Evolutionary conservation across 805 yeast genomes (phyloP).

Genomic region (Kluyveromyces aestuarii): DNA sequence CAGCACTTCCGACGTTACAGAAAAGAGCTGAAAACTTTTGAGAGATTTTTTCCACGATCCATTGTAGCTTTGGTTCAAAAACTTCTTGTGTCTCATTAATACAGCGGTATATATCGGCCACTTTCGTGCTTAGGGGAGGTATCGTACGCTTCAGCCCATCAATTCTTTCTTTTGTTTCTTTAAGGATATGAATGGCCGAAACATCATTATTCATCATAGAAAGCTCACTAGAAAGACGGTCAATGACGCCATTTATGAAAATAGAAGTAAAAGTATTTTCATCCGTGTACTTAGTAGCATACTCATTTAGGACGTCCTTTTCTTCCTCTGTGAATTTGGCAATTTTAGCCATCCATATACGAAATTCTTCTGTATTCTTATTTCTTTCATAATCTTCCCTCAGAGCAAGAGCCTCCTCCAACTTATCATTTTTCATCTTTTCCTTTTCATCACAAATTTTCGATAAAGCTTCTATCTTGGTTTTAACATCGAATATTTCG

Average conservation of each 20-base stretch:
- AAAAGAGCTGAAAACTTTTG: constrained; percentile 58
- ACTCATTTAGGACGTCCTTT: constrained; percentile 30
- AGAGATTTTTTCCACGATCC: constrained; percentile 48
- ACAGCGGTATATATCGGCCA: constrained; percentile 24
- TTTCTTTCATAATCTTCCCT: neutral
- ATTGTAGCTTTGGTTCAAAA: constrained; percentile 59
- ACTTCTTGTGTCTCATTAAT: constrained; percentile 31
- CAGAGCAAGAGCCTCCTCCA: neutral
- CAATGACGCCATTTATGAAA: constrained; percentile 33
- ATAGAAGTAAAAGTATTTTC: constrained; percentile 31
- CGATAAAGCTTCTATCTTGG: constrained; percentile 12
- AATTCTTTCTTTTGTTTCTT: constrained; percentile 20
- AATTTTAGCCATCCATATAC: constrained; percentile 23
- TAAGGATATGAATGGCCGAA: constrained; percentile 30
- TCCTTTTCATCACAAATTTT: neutral
- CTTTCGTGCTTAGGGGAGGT: constrained; percentile 14
- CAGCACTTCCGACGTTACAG: constrained; percentile 72
- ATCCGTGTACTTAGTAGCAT: constrained; percentile 33
- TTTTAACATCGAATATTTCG: constrained; percentile 5
- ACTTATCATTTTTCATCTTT: neutral
- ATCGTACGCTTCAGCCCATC: constrained; percentile 12
- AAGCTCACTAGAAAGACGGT: constrained; percentile 39
- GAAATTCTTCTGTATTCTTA: constrained; percentile 19
- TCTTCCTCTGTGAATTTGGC: constrained; percentile 32
- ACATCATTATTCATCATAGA: constrained; percentile 30